Base-by-base conservation (phyloP, 2,329 filamentous ascomycete species). In the Alternaria consortialis region DNA sequence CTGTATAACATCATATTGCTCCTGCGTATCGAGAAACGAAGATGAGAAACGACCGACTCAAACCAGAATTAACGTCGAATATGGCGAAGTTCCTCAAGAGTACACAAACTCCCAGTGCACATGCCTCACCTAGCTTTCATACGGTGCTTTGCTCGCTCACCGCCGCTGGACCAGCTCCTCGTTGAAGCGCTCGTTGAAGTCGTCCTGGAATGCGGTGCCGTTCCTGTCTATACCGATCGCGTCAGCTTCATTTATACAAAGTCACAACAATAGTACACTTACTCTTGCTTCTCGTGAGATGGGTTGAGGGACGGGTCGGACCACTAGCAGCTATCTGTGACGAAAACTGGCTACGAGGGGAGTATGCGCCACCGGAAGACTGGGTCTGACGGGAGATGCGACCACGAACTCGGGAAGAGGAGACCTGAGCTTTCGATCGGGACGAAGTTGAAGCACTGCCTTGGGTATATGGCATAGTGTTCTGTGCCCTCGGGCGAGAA, bases 281-380 rank as follows among this genome's bases (percentile, higher is more conserved):
- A 62, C 63, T 52, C 40, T 63, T 58, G 11, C 50, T 64, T n/a
- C 55, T 61, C 12, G 53, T 56, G 11, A 60, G 37, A 36, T 58
- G 60, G 53, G 50, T 48, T 5, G 55, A 56, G 11, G 36, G 36
- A 20, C 50, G 55, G n/a, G 25, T 36, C 4, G 29, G 29, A 36
- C 23, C 27, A 42, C 40, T 29, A 43, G 5, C 31, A 4, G 40
- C 20, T 27, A 12, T 15, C 4, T 44, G 51, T 1, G 46, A 56
- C 12, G 47, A 23, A 13, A 47, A 23, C 15, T 56, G 52, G 9
- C 50, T 32, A 23, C 56, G 60, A n/a, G 60, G 34, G 15, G 32
- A 36, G n/a, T 52, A 20, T 5, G 27, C 40, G 8, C n/a, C 40
- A 39, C 31, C 25, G 23, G 56, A 50, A 12, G 48, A 58, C 20